These are phyloP conservation scores for Fraxinus albicans DNA, from an alignment of 305 asterid species.

Conservation along the genomic window DNA sequence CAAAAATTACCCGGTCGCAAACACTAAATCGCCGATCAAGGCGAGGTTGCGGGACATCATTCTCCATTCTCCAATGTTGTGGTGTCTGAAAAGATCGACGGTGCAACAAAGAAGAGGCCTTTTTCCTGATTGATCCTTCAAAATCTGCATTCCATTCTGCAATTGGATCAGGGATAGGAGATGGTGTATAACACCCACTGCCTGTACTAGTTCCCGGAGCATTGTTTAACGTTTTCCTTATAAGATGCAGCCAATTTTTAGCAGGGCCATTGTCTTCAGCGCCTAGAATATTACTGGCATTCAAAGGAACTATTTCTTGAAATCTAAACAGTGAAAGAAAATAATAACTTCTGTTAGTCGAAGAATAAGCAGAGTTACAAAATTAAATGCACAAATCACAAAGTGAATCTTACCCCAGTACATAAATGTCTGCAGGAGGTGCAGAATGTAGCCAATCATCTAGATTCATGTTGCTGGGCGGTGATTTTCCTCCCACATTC, in stretches of 20 bases:
- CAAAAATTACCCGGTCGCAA: constrained; percentile 78
- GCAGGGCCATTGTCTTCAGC: constrained; percentile 99
- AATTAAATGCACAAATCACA: not conserved
- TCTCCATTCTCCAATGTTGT: constrained; percentile 63
- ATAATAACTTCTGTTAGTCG: not conserved
- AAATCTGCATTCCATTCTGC: constrained; percentile 95
- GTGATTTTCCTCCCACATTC: constrained; percentile 97
- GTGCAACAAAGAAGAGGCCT: constrained; percentile 68
- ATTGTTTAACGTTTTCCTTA: constrained; percentile 68
- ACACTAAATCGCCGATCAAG: constrained; percentile 81
- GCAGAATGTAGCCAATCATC: constrained; percentile 97
- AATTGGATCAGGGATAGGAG: constrained; percentile 84
- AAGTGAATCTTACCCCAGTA: constrained; percentile 67
- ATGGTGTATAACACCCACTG: constrained; percentile 76
- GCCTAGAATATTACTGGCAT: constrained; percentile 91
- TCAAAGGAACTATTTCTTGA: constrained; percentile 95
- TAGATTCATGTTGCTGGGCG: constrained; percentile 66
- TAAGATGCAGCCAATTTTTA: constrained; percentile 78
- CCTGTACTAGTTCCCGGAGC: constrained; percentile 60
- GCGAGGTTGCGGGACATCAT: constrained; percentile 70
- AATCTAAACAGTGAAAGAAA: constrained; percentile 42
- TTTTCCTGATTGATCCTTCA: constrained; percentile 70
- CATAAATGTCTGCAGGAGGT: constrained; percentile 97
- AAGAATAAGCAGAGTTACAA: not conserved
- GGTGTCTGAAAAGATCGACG: constrained; percentile 97